Evolutionary conservation across 768 basidiomycete species (phyloP), one percentile per base, ranked within the genome.

Genomic region (Tylopilus felleus): DNA sequence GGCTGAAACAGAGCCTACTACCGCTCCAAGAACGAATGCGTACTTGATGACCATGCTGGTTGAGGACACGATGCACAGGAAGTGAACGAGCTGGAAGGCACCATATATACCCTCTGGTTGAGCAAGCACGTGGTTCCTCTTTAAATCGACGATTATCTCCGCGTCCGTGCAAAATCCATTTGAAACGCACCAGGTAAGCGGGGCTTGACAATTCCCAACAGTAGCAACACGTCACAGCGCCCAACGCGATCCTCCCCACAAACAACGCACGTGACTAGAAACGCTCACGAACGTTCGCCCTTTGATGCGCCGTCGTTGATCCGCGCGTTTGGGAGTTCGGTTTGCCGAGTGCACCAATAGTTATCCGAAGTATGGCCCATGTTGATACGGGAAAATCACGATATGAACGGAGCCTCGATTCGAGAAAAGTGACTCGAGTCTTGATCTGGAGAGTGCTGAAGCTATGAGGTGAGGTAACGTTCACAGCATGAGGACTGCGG

Each of bases 1-100:
- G 22, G 67, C 67, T 12, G 55, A 71, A 17, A 62, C 62, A 44
- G 51, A 49, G 44, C 52, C 56, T n/a, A 53, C 52, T 9, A 19
- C 45, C 42, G 57, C 55, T 31, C 45, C 55, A 33, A 68, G 53
- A 36, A 64, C 49, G 42, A 60, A 9, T 4, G 53, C 46, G 29
- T 44, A 47, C 43, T 56, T 52, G 53, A 45, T 13, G 8, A 51
- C 19, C 65, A 67, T 69, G 43, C n/a, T 55, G 40, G 35, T 12
- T 28, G 39, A 47, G 22, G 33, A 17, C 33, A 35, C 12, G 33
- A 21, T 27, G 35, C 16, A 22, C 25, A 23, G 27, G 22, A n/a
- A 14, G 1, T 8, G 5, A 14, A 35, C 17, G 22, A 12, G 28
- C 29, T 39, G 25, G 29, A 46, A n/a, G 38, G 41, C 22, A 8